Evolutionary conservation across 306 rosid species (phyloP).

Genomic region (Castanopsis chinensis): DNA sequence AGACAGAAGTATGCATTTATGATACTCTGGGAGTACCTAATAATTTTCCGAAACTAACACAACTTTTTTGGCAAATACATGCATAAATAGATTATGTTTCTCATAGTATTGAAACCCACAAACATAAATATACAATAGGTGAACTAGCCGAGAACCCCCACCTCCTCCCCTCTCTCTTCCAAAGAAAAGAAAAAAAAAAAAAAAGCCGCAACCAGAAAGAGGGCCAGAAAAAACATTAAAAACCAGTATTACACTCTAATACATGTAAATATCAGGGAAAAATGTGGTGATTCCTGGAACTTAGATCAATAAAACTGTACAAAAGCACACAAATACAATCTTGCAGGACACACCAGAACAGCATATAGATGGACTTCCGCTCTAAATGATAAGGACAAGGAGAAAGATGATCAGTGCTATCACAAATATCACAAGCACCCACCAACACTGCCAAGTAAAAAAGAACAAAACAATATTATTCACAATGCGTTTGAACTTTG

Average conservation of each 20-base stretch:
- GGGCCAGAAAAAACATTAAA: background rate
- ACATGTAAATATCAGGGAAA: background rate
- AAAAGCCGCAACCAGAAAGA: background rate
- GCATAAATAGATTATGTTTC: background rate
- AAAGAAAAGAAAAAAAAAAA: background rate
- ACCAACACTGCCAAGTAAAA: conserved; percentile 66
- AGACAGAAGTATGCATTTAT: too few species aligned
- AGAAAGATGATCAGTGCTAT: conserved; percentile 44
- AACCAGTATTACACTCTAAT: background rate
- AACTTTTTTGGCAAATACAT: background rate
- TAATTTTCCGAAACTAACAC: background rate
- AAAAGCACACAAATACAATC: conserved; percentile 8
- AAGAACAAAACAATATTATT: conserved; percentile 1
- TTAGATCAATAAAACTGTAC: conserved; percentile 25
- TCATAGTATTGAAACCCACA: background rate
- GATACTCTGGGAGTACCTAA: too few species aligned
- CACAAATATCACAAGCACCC: conserved; percentile 47
- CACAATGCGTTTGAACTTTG: background rate
- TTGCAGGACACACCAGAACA: conserved; percentile 6
- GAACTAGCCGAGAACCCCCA: background rate
- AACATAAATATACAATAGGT: background rate
- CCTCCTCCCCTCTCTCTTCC: background rate
- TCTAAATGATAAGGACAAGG: conserved; percentile 44
- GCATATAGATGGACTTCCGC: conserved; percentile 10
- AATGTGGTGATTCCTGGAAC: conserved; percentile 12